Evolutionary conservation across 805 yeast species (phyloP).

Genomic region (Yarrowia osloensis): DNA sequence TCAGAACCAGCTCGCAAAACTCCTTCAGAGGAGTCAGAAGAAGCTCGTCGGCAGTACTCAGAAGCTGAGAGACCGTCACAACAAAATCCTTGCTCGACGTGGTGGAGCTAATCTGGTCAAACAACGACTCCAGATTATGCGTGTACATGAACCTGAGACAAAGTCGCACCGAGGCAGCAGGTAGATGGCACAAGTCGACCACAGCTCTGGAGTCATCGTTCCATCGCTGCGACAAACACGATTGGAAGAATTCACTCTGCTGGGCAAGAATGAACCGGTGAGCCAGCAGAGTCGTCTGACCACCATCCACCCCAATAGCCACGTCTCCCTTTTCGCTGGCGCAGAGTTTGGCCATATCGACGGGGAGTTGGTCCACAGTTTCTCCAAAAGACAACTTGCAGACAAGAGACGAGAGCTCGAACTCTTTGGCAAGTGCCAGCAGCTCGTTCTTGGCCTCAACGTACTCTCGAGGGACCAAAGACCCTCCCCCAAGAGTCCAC

Average conservation of each 20-base stretch:
- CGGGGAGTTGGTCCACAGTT: not conserved
- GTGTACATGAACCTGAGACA: conserved; percentile 61
- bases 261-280: conserved; percentile 54
- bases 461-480: conserved; percentile 29
- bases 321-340: not conserved
- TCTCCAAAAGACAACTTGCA: conserved; percentile 30
- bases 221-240: conserved; percentile 62
- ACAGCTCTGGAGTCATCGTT: conserved; percentile 30
- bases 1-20: conserved; percentile 54
- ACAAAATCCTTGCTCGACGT: conserved; percentile 48
- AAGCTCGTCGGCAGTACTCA: conserved; percentile 64
- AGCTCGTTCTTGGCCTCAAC: conserved; percentile 37
- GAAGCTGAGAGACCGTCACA: conserved; percentile 56
- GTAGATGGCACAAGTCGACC: conserved; percentile 50
- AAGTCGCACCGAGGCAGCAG: conserved; percentile 50
- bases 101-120: conserved; percentile 39
- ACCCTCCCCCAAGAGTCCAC: conserved; percentile 38
- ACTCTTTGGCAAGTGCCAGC: conserved; percentile 34
- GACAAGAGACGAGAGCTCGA: conserved; percentile 34
- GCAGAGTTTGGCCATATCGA: not conserved
- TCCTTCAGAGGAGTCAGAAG: conserved; percentile 60
- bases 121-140: conserved; percentile 40
- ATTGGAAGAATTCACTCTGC: conserved; percentile 65
- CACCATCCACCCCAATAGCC: not conserved
- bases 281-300: conserved; percentile 22